Conservation (phyloP, 805 yeast species). For the Starmerella apicola region DNA sequence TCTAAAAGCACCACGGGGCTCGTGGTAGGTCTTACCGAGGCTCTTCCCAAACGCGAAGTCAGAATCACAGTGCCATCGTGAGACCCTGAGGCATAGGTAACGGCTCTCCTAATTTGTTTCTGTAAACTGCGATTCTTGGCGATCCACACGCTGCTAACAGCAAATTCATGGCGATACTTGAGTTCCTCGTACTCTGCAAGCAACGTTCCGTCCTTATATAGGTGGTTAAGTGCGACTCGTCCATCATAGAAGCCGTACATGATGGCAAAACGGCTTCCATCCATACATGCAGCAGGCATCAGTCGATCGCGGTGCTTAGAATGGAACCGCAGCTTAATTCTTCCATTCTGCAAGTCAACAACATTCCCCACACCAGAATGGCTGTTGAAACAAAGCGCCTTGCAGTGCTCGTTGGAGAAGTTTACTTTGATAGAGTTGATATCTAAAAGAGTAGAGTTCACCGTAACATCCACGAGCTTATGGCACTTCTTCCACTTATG, state of each 20-base stretch:
- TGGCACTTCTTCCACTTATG: slow-evolving; percentile 23
- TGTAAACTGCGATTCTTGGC: slow-evolving; percentile 12
- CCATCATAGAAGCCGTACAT: slow-evolving; percentile 24
- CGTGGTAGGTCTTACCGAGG: slow-evolving; percentile 1
- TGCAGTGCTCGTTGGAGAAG: slow-evolving; percentile 15
- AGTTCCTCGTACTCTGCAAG: slow-evolving; percentile 20
- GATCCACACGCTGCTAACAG: slow-evolving; percentile 23
- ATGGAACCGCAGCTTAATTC: slow-evolving; percentile 19
- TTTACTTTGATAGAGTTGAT: slow-evolving; percentile 20
- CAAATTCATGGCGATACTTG: slow-evolving; percentile 18
- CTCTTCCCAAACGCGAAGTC: not conserved
- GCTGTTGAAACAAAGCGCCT: slow-evolving; percentile 21
- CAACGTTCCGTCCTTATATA: slow-evolving; percentile 21
- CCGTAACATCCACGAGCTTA: slow-evolving; percentile 20
- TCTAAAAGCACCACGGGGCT: slow-evolving; percentile 8
- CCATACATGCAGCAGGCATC: slow-evolving; percentile 15
- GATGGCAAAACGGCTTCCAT: slow-evolving; percentile 25
- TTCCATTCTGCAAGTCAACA: slow-evolving; percentile 25
- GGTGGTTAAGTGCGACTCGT: slow-evolving; percentile 16
- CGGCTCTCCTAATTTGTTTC: slow-evolving; percentile 1
- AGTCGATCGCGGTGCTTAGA: slow-evolving; percentile 12
- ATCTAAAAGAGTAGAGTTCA: slow-evolving; percentile 17
- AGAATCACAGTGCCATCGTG: slow-evolving; percentile 15
- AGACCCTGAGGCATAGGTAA: slow-evolving; percentile 14
- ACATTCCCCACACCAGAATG: slow-evolving; percentile 22